phyloP scores from a whole-genome alignment of 2,329 filamentous ascomycete genomes.

The Phialemoniopsis sp. region DNA sequence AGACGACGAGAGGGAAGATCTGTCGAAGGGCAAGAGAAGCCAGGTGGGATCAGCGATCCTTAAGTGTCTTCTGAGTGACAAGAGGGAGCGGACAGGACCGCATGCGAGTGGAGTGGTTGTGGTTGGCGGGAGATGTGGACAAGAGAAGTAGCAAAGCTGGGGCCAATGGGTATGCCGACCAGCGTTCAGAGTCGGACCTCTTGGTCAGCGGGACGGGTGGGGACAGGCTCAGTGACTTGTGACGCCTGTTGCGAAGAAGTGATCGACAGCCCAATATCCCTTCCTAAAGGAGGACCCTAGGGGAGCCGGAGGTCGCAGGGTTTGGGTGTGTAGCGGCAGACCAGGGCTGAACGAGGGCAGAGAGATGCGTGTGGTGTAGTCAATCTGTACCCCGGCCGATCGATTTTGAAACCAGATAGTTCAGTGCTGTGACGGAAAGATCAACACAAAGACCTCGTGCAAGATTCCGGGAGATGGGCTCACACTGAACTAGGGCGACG shows the following conservation, averaged over 20 bases:
- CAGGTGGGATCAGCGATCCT: slow-evolving; percentile 56
- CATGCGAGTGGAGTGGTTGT: slow-evolving; percentile 13
- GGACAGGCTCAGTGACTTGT: slow-evolving; percentile 33
- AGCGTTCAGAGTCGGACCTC: slow-evolving; percentile 28
- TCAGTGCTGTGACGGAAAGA: background rate
- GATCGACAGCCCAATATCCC: slow-evolving; percentile 53
- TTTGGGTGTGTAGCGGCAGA: slow-evolving; percentile 27
- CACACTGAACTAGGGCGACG: background rate
- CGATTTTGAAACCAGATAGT: background rate
- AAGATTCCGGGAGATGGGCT: slow-evolving; percentile 10
- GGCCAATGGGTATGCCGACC: slow-evolving; percentile 32
- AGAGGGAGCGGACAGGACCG: slow-evolving; percentile 31
- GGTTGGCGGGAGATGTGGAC: slow-evolving; percentile 22
- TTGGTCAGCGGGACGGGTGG: slow-evolving; percentile 38
- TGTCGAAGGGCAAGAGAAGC: slow-evolving; percentile 11
- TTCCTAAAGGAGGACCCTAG: slow-evolving; percentile 28
- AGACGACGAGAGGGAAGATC: slow-evolving; percentile 26
- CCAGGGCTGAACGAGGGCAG: slow-evolving; percentile 7
- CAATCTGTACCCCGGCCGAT: background rate
- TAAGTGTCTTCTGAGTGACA: slow-evolving; percentile 44
- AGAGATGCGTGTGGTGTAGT: background rate
- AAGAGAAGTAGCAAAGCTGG: slow-evolving; percentile 15
- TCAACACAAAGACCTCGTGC: slow-evolving; percentile 2
- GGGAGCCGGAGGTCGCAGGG: slow-evolving; percentile 38
- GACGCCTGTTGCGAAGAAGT: slow-evolving; percentile 46